Conservation (phyloP, 2,329 filamentous ascomycete genomes). For the Trichoderma harzianum region DNA sequence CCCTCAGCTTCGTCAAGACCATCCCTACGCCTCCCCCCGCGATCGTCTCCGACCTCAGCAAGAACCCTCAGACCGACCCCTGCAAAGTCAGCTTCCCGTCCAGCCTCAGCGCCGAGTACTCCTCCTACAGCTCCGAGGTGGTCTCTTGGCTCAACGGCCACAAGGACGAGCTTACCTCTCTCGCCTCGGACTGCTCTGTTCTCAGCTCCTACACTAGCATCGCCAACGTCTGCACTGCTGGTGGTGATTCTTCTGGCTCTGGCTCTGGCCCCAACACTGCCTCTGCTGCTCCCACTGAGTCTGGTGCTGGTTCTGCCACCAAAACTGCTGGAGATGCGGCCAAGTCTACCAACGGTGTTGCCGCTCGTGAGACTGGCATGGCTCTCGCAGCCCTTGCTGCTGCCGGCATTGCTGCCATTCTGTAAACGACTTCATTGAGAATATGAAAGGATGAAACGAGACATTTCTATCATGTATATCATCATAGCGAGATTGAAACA, state of each 20-base stretch:
- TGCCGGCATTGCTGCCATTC: conserved; percentile 29
- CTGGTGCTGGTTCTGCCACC: neutral
- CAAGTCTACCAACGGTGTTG: conserved; percentile 11
- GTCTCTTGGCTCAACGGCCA: conserved; percentile 31
- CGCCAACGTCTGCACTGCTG: conserved; percentile 25
- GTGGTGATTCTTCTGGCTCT: neutral
- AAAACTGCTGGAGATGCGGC: neutral
- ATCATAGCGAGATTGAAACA: neutral
- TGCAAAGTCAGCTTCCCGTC: conserved; percentile 33
- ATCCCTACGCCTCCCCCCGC: conserved; percentile 32
- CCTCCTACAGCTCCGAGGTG: conserved; percentile 31
- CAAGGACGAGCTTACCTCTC: conserved; percentile 27
- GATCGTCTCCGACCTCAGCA: conserved; percentile 27
- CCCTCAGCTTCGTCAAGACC: conserved; percentile 24
- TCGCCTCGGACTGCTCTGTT: conserved; percentile 28
- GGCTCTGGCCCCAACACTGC: conserved; percentile 13
- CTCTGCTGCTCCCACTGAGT: neutral
- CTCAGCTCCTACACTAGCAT: conserved; percentile 22
- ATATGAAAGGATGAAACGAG: neutral
- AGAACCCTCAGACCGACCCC: conserved; percentile 29
- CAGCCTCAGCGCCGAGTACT: conserved; percentile 31
- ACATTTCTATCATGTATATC: neutral
- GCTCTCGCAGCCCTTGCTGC: conserved; percentile 31
- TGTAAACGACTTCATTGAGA: conserved; percentile 24
- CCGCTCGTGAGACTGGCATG: conserved; percentile 28